Evolutionary conservation across 106 monocot genomes (phyloP), one percentile per base, ranked within the genome.

Genomic region (Xerophyta viscosa): DNA sequence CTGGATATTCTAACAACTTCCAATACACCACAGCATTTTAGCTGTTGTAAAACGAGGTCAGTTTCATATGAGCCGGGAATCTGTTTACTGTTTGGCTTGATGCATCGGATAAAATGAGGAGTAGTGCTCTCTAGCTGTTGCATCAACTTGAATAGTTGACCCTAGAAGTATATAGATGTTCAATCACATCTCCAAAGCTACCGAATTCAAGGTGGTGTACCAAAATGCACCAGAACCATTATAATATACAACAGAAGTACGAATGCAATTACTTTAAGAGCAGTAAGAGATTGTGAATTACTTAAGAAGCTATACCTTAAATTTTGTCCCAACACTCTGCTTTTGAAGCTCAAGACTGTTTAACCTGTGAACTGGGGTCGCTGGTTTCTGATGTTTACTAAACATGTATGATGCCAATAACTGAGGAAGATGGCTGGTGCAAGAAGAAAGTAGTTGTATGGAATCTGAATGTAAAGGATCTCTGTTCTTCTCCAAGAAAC

Each of bases 401-500:
- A 76, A 63, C 18, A 82, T 59, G 43, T 30, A 47, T 20, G 71
- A 72, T 51, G 73, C 78, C 58, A 92, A 73, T 31, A 71, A 54
- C 63, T 63, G 63, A 26, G 79, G 65, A 36, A 92, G 70, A 28
- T 77, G 54, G 41, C 39, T 54, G 21, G 44, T 37, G 53, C 72
- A 87, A 28, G 86, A 83, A n/a, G 58, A 68, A 46, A 92, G 86
- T n/a, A 87, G 50, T 23, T 86, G 56, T n/a, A 87, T 77, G 30
- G 54, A 71, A 51, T 77, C 82, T 19, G 55, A 59, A 65, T 83
- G 76, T 37, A 86, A 57, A 17, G 57, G 66, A 67, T 87, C 92
- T 46, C 79, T 73, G 37, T 87, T 92, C 62, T 80, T 92, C 71
- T 92, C 79, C 79, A 92, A 61, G 68, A 92, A 92, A 37, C 78